Conservation (phyloP, 371 early-diverging fungal species). For the Mortierella sp. region DNA sequence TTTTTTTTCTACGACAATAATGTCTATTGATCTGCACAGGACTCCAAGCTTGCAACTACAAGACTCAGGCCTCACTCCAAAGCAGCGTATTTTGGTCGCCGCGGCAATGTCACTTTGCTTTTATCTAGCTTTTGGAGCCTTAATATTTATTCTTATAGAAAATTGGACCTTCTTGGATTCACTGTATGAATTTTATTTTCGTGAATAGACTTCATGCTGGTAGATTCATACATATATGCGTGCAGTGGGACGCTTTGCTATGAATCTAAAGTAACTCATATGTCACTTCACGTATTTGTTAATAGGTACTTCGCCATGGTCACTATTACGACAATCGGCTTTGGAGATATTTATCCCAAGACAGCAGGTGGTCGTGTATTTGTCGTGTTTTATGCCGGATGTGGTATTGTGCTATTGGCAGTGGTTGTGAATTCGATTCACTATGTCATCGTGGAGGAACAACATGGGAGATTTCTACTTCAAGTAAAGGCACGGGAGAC, state of each 20-base stretch:
- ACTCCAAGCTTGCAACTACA: constrained; percentile 36
- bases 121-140: constrained; percentile 41
- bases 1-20: constrained; percentile 34
- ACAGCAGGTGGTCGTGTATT: constrained; percentile 31
- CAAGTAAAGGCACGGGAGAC: constrained; percentile 35
- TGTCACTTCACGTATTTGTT: background rate
- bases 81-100: constrained; percentile 39
- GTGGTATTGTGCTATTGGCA: constrained; percentile 35
- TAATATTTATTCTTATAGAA: constrained; percentile 36
- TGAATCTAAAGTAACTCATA: constrained; percentile 10
- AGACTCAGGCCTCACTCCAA: constrained; percentile 48
- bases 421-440: constrained; percentile 30
- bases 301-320: constrained; percentile 44
- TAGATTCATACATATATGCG: too few relatives aligned
- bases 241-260: too few relatives aligned
- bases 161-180: constrained; percentile 29
- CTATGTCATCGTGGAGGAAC: constrained; percentile 42
- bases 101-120: constrained; percentile 47
- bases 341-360: constrained; percentile 22
- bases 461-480: constrained; percentile 26
- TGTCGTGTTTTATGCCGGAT: constrained; percentile 37
- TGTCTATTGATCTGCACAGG: constrained; percentile 36
- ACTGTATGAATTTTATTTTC: constrained; percentile 17
- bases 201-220: background rate
- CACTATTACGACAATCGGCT: constrained; percentile 52